Conservation (phyloP, 2,329 filamentous ascomycete genomes). For the Ceratocystiopsis minuta region DNA sequence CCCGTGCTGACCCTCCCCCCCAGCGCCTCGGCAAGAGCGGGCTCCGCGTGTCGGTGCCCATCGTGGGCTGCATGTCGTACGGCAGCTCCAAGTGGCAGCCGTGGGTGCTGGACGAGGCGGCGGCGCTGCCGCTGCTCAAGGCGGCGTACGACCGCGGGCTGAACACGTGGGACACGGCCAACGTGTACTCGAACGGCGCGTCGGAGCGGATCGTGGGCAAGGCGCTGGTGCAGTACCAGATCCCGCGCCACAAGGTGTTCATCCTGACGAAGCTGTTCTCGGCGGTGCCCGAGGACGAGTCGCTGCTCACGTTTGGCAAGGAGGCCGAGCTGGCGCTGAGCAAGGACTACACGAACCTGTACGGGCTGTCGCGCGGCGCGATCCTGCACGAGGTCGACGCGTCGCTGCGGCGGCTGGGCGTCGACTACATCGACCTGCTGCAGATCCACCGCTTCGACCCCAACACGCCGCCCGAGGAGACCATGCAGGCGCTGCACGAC, state of each 20-base stretch:
- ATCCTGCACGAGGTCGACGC: conserved; percentile 48
- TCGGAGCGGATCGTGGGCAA: conserved; percentile 36
- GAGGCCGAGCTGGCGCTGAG: conserved; percentile 1
- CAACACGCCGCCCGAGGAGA: conserved; percentile 30
- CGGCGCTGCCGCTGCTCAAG: conserved; percentile 38
- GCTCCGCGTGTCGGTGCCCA: conserved; percentile 34
- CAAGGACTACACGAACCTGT: conserved; percentile 15
- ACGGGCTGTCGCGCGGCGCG: conserved; percentile 36
- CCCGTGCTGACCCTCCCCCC: no score
- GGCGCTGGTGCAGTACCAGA: conserved; percentile 37
- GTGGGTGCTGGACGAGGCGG: conserved; percentile 24
- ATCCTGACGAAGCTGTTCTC: conserved; percentile 39
- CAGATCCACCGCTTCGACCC: conserved; percentile 39
- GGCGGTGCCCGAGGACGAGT: conserved; percentile 27
- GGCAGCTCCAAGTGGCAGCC: conserved; percentile 27
- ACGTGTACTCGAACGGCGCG: conserved; percentile 36
- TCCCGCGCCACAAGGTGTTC: conserved; percentile 36
- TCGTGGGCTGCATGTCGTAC: conserved; percentile 35
- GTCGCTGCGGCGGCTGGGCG: conserved; percentile 33
- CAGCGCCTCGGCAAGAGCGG: conserved; percentile 30
- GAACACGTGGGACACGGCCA: conserved; percentile 37
- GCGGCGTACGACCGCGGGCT: conserved; percentile 41
- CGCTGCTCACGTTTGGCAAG: conserved; percentile 10
- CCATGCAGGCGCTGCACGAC: conserved; percentile 39
- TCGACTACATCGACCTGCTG: conserved; percentile 36